A percentile compares a stretch with the other conserved stretches of the same genome.
Conservation (phyloP, 177 flowering plant species). For the Telopea speciosissima region DNA sequence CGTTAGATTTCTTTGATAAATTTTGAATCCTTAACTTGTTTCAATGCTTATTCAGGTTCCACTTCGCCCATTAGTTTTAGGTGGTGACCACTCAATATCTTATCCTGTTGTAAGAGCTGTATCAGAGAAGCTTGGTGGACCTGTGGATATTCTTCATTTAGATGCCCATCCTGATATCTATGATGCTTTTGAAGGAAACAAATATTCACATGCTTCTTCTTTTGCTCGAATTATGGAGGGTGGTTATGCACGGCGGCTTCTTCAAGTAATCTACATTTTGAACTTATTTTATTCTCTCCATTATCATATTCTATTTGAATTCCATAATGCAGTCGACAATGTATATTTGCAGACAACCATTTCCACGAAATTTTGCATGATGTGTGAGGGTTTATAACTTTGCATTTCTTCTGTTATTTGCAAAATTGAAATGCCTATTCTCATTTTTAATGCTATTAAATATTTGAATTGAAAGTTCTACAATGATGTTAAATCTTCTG, state of each 20-base stretch:
- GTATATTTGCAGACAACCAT: not conserved
- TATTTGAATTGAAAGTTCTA: not conserved
- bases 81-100: constrained; percentile 97
- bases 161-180: constrained; percentile 99
- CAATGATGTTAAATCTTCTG: not conserved
- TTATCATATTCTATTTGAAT: not conserved
- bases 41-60: constrained; percentile 49
- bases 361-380: too few relatives aligned
- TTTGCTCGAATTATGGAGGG: constrained; percentile 99
- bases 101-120: constrained; percentile 93
- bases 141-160: constrained; percentile 91
- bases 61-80: constrained; percentile 81
- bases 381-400: too few relatives aligned
- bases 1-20: not conserved
- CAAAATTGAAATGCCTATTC: too few relatives aligned
- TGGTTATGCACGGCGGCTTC: constrained; percentile 87
- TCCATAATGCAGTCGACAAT: not conserved
- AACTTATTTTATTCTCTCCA: not conserved
- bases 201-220: constrained; percentile 94
- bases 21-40: not conserved
- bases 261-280: constrained; percentile 50
- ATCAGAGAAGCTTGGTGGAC: constrained; percentile 95
- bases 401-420: too few relatives aligned
- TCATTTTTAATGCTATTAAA: not conserved
- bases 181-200: constrained; percentile 88